Conservation (phyloP, 441 rosid species). For the Aquilaria agallochum region DNA sequence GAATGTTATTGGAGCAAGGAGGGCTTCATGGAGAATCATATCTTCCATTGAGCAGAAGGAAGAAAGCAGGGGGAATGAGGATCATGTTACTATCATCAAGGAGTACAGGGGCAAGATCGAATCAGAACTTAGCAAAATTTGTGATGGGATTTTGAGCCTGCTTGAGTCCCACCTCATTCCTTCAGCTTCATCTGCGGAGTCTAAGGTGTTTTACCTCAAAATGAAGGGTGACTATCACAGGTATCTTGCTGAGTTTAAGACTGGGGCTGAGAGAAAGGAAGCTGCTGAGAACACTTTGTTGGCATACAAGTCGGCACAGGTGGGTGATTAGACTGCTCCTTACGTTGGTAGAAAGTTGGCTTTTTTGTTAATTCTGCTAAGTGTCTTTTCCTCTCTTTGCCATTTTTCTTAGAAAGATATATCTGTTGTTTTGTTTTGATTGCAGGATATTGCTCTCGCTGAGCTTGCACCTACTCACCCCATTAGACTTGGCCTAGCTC, state of each 20-base stretch:
- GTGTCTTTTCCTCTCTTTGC: neutral
- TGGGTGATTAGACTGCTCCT: conserved; percentile 16
- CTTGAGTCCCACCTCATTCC: conserved; percentile 91
- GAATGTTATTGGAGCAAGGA: conserved; percentile 93
- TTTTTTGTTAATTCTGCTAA: conserved; percentile 6
- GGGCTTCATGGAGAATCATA: conserved; percentile 98
- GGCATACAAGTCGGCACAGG: conserved; percentile 98
- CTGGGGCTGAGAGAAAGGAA: conserved; percentile 88
- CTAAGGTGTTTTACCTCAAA: conserved; percentile 94
- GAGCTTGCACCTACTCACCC: conserved; percentile 97
- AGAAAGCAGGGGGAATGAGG: conserved; percentile 89
- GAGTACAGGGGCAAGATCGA: conserved; percentile 94
- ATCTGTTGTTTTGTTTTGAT: conserved; percentile 12
- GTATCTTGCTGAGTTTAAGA: conserved; percentile 94
- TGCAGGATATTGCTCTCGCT: conserved; percentile 88
- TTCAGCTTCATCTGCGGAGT: conserved; percentile 78
- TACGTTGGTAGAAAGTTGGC: neutral
- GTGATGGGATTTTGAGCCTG: conserved; percentile 80
- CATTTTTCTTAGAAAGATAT: neutral
- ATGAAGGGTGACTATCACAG: conserved; percentile 97
- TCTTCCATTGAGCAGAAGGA: conserved; percentile 98
- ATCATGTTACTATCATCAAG: conserved; percentile 70
- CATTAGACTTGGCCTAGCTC: conserved; percentile 91
- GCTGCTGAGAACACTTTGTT: conserved; percentile 94
- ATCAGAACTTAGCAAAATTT: conserved; percentile 83